These are phyloP conservation scores for Spathaspora sp. DNA, from an alignment of 1,139 yeast genomes.

Conservation along the genomic window DNA sequence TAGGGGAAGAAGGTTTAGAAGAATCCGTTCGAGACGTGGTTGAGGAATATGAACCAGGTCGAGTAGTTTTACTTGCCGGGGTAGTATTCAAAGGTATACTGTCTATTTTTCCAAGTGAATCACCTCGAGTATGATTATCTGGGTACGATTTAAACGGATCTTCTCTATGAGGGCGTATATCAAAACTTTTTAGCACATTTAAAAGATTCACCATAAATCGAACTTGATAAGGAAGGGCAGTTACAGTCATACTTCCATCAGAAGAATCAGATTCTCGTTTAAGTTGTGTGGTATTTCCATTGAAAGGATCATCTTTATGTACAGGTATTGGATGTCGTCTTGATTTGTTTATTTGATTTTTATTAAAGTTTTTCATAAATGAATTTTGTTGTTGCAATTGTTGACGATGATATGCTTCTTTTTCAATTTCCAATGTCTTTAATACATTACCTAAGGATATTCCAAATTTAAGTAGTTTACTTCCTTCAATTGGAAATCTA, in stretches of 20 bases:
- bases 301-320: conserved; percentile 7
- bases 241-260: not conserved
- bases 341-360: not conserved
- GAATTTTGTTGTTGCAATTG: conserved; percentile 13
- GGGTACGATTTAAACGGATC: not conserved
- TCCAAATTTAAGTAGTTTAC: conserved; percentile 41
- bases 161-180: conserved; percentile 19
- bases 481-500: conserved; percentile 38
- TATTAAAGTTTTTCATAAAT: conserved; percentile 9
- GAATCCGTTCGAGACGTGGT: conserved; percentile 9
- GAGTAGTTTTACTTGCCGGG: conserved; percentile 10
- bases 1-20: conserved; percentile 29
- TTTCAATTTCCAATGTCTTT: conserved; percentile 37
- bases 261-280: not conserved
- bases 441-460: conserved; percentile 45
- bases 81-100: conserved; percentile 9
- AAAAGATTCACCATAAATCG: conserved; percentile 37
- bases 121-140: conserved; percentile 12
- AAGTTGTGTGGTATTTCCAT: not conserved
- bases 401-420: conserved; percentile 24
- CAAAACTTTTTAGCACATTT: conserved; percentile 40
- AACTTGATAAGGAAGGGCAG: conserved; percentile 26
- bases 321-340: conserved; percentile 3
- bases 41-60: conserved; percentile 5
- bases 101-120: conserved; percentile 6